Base-by-base conservation (phyloP, 768 basidiomycete species). In the Cystoderma amianthinum region DNA sequence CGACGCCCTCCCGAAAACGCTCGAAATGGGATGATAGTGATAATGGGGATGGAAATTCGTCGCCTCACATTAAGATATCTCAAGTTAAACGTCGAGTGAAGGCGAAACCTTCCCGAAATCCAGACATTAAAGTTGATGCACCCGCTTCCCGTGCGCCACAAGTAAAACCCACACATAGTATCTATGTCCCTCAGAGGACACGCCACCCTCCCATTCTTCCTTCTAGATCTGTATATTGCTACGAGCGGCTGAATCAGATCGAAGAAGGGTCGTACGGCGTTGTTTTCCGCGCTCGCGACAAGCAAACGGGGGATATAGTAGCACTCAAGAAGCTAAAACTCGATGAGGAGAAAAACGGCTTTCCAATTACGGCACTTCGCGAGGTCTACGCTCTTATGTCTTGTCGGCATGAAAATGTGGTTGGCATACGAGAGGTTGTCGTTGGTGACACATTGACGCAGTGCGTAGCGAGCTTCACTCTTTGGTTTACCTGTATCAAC, bases 251-350 rank as follows among this genome's bases (percentile, higher is more conserved):
- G 41, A 99, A 99, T 60, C 90, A 96, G 52, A 99, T 99, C 52
- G 96, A 98, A 62, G 96, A 99, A 64, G 96, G 96, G 3, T 92
- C 90, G 0, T 99, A 99, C 51, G 96, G 96, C 13, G 82, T 98
- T 28, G 96, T 99, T 12, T 98, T 91, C 48, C 82, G 96, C n/a
- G 96, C 96, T 16, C 72, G 80, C 51, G 95, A 97, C 65, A 95
- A 90, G 59, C 77, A 90, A 56, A 92, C 93, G 0, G 91, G 92
- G 4, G 93, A 93, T 48, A 89, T 98, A 17, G 96, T 98, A 19
- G 96, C 96, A 11, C 61, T 99, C 53, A 99, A 99, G 68, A 98
- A 94, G 61, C 73, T 99, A 43, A 99, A 99, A 64, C 78, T 99
- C 43, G 95, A 98, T 47, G 92, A 98, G 60, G 96, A 98, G 68